A percentile compares a stretch with the other conserved stretches of the same genome.
Evolutionary conservation across 2,329 filamentous ascomycete genomes (phyloP).

Genomic region (Davidsoniella virescens): DNA sequence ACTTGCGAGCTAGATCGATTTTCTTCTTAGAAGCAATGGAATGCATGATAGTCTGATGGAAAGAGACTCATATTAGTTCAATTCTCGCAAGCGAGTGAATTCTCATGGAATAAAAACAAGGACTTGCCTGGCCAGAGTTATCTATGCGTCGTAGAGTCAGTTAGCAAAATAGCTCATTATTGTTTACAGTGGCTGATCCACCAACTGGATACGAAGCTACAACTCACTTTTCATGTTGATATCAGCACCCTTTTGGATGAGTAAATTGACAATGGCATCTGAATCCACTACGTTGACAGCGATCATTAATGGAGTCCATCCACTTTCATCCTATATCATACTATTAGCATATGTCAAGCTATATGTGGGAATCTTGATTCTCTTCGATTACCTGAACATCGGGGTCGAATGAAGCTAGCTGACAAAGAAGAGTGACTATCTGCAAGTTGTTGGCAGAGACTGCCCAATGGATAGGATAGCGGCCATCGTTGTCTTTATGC

Average conservation of each 20-base stretch:
- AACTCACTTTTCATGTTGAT: slow-evolving; percentile 52
- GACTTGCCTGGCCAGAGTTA: slow-evolving; percentile 43
- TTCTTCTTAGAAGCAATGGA: slow-evolving; percentile 85
- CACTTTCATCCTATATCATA: slow-evolving; percentile 47
- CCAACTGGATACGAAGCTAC: not conserved
- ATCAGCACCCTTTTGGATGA: slow-evolving; percentile 55
- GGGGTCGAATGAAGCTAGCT: slow-evolving; percentile 60
- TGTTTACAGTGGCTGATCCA: not conserved
- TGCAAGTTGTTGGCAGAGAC: slow-evolving; percentile 63
- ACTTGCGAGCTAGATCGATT: slow-evolving; percentile 59
- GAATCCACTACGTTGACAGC: slow-evolving; percentile 57
- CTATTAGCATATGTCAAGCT: not conserved
- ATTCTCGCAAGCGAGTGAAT: not conserved
- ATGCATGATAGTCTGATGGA: slow-evolving; percentile 61
- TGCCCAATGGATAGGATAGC: slow-evolving; percentile 89
- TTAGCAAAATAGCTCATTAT: slow-evolving; percentile 12
- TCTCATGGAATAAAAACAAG: not conserved
- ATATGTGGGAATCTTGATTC: not conserved
- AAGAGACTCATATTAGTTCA: not conserved
- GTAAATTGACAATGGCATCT: slow-evolving; percentile 49
- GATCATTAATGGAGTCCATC: slow-evolving; percentile 79
- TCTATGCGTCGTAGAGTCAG: slow-evolving; percentile 25
- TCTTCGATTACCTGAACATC: slow-evolving; percentile 49
- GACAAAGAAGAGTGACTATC: slow-evolving; percentile 57
- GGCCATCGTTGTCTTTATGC: slow-evolving; percentile 66